phyloP scores from a whole-genome alignment of 345 rosid genomes.

The Iberis pinnata region DNA sequence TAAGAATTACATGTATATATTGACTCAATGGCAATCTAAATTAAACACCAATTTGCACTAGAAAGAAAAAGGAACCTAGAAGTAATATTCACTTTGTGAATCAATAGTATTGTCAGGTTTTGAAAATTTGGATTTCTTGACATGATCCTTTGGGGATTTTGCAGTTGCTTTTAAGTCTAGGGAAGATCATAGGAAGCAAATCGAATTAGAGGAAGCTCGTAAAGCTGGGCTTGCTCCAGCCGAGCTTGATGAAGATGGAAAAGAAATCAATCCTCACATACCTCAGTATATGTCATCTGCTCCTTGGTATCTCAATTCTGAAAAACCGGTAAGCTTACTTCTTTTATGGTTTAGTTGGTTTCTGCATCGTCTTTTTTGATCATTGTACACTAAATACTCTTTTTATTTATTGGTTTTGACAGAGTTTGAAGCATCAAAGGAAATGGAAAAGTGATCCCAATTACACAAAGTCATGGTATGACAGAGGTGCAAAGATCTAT shows the following conservation, averaged over 20 bases:
- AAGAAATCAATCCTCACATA: constrained; percentile 64
- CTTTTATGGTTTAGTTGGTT: neutral
- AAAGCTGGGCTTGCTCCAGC: constrained; percentile 78
- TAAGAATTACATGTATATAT: too few relatives aligned
- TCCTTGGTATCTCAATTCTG: constrained; percentile 69
- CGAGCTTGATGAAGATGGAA: constrained; percentile 74
- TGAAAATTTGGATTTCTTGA: constrained; percentile 58
- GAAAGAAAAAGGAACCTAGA: too few relatives aligned
- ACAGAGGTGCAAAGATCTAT: constrained; percentile 55
- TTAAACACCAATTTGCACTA: too few relatives aligned
- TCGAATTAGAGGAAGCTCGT: constrained; percentile 60
- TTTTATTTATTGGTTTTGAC: neutral
- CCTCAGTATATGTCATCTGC: constrained; percentile 77
- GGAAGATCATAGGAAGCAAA: constrained; percentile 55
- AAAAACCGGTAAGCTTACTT: constrained; percentile 41
- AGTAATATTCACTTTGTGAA: too few relatives aligned
- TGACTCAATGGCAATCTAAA: too few relatives aligned
- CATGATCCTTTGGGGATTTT: constrained; percentile 44
- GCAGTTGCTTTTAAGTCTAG: constrained; percentile 61
- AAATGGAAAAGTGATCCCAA: constrained; percentile 78
- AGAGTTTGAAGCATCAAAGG: constrained; percentile 84
- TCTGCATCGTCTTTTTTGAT: neutral
- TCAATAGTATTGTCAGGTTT: constrained; percentile 32
- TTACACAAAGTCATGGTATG: constrained; percentile 70
- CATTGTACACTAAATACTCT: neutral